Evolutionary conservation across 805 yeast genomes (phyloP).

Genomic region (Ogataea methanolica): DNA sequence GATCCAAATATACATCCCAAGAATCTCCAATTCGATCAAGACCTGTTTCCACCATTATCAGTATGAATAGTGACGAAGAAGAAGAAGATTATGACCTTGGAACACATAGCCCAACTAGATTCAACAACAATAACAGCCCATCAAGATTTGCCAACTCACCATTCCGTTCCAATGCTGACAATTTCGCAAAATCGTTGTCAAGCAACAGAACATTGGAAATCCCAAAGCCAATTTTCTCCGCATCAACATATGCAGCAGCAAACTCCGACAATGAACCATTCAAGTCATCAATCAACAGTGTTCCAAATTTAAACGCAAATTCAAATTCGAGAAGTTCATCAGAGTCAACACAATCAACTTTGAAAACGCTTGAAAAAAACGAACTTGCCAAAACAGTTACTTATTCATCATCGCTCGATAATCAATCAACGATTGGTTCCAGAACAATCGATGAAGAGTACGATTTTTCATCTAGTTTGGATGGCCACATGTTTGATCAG

Average conservation of each 20-base stretch:
- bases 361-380: conserved; percentile 2
- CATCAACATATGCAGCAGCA: conserved; percentile 60
- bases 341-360: conserved; percentile 17
- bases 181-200: conserved; percentile 33
- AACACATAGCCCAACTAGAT: conserved; percentile 26
- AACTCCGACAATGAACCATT: conserved; percentile 29
- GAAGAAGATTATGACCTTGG: conserved; percentile 35
- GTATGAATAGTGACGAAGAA: conserved; percentile 33
- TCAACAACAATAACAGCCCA: conserved; percentile 14
- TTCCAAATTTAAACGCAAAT: conserved; percentile 21
- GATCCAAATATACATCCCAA: conserved; percentile 62
- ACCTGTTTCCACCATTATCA: conserved; percentile 45
- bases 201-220: conserved; percentile 46
- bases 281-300: conserved; percentile 9
- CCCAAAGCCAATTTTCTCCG: conserved; percentile 64
- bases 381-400: conserved; percentile 12
- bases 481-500: conserved; percentile 29
- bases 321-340: conserved; percentile 19
- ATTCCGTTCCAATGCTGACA: conserved; percentile 15
- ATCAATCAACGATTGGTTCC: conserved; percentile 16
- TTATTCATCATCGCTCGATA: conserved; percentile 13
- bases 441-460: conserved; percentile 14
- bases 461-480: conserved; percentile 23
- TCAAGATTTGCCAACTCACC: conserved; percentile 17
- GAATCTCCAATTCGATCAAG: conserved; percentile 68